phyloP scores from a whole-genome alignment of 805 yeast species.

The Tetrapisispora namnaoensis region DNA sequence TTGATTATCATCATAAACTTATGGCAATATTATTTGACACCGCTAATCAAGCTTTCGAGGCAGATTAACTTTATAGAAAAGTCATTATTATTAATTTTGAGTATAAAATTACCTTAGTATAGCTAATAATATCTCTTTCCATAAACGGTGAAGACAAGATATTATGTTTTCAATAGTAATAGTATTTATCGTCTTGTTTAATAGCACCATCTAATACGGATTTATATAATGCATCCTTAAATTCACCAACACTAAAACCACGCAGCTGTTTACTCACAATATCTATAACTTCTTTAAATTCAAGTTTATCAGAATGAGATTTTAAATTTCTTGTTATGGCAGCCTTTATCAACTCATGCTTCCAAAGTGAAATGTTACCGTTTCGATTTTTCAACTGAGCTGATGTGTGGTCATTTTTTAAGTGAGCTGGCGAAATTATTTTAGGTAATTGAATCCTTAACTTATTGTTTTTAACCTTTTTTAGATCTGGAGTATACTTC shows the following conservation, averaged over 20 bases:
- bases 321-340: conserved; percentile 21
- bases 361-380: conserved; percentile 22
- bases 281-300: conserved; percentile 7
- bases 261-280: conserved; percentile 9
- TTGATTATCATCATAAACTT: conserved; percentile 64
- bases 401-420: background rate
- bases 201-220: conserved; percentile 5
- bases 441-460: conserved; percentile 13
- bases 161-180: conserved; percentile 1
- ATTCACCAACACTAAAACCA: conserved; percentile 27
- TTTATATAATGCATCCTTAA: conserved; percentile 21
- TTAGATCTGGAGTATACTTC: conserved; percentile 15
- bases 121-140: background rate
- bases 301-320: conserved; percentile 6
- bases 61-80: conserved; percentile 30
- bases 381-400: conserved; percentile 10
- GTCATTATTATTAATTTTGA: background rate
- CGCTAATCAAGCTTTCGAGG: conserved; percentile 72
- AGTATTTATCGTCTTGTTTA: background rate
- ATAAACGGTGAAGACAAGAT: background rate
- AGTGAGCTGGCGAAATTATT: background rate
- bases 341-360: conserved; percentile 21
- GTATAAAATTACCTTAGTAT: background rate
- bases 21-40: conserved; percentile 77
- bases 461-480: conserved; percentile 14